Evolutionary conservation across 2,329 filamentous ascomycete species (phyloP), one percentile per base, ranked within the genome.

Genomic region (Claviceps sp.): DNA sequence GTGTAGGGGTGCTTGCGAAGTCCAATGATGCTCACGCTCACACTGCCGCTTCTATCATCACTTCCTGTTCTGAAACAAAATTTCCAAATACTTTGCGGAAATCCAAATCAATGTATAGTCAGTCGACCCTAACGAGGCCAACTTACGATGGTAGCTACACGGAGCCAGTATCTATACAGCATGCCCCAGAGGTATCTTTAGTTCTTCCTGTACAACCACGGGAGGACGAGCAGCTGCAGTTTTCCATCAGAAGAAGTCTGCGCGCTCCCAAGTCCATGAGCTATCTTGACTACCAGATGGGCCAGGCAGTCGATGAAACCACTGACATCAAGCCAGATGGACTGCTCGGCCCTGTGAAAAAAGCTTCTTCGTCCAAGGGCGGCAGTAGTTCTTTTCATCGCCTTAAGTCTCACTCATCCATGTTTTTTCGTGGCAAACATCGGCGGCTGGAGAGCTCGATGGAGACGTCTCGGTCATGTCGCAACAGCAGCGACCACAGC

Each of bases 211-310:
- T 22, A 16, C 48, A 48, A 13, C 58, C 59, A 20, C 62, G 64
- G 16, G 65, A 68, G 37, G 66, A 69, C 38, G 55, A 62, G 8
- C 57, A 56, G 1, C 46, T 60, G 16, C 56, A 57, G 37, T 48
- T 52, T 4, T 37, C 30, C 8, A 46, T 40, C 1, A 44, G 45
- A 8, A 51, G 48, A 24, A 45, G 48, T 2, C 56, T 79, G 16
- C 70, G 73, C 54, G 63, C 71, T 3, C 74, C 75, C 0, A 78
- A 73, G 49, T 82, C 79, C 2, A 78, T 77, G 74, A 77, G 72
- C 55, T 76, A 79, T 55, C 62, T 79, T 26, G 53, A 52, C 37
- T 50, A 49, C 18, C 51, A 20, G 18, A 47, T 38, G 18, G 41
- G 24, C 4, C 45, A 49, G 45, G 14, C 24, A 8, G 8, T 24